Conservation (phyloP, 768 basidiomycete species). For the Russula sp. region DNA sequence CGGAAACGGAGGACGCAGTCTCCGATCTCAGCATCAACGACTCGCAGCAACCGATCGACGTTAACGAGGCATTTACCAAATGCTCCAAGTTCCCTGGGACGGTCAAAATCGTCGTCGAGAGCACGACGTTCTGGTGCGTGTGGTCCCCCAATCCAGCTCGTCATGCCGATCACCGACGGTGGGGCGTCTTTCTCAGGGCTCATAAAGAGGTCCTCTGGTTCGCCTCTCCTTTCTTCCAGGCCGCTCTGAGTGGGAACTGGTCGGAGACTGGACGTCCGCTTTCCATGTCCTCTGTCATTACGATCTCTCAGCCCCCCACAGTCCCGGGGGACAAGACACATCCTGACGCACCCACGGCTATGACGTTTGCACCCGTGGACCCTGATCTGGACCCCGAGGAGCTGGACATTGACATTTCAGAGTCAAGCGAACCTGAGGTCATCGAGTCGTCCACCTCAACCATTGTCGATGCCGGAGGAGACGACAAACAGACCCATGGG, state of each 20-base stretch:
- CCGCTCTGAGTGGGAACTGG: slow-evolving; percentile 87
- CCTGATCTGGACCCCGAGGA: slow-evolving; percentile 45
- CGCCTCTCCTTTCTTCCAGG: slow-evolving; percentile 93
- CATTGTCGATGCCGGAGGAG: background rate
- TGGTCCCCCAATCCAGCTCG: slow-evolving; percentile 1
- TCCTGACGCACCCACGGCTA: slow-evolving; percentile 42
- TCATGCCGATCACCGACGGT: slow-evolving; percentile 11
- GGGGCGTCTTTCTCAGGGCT: slow-evolving; percentile 45
- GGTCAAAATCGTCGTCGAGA: slow-evolving; percentile 87
- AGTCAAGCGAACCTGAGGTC: slow-evolving; percentile 18
- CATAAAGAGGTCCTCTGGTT: slow-evolving; percentile 91
- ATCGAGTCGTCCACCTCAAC: slow-evolving; percentile 27
- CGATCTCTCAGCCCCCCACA: slow-evolving; percentile 69
- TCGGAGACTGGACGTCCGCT: slow-evolving; percentile 78
- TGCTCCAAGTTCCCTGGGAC: slow-evolving; percentile 68
- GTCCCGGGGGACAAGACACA: slow-evolving; percentile 45
- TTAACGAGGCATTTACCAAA: slow-evolving; percentile 74
- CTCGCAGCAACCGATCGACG: slow-evolving; percentile 61
- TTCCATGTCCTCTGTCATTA: slow-evolving; percentile 78
- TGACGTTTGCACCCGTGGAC: slow-evolving; percentile 56
- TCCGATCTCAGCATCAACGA: slow-evolving; percentile 64
- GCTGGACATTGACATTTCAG: slow-evolving; percentile 35
- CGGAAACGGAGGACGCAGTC: slow-evolving; percentile 59
- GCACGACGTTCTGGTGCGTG: slow-evolving; percentile 84
- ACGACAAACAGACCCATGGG: slow-evolving; percentile 3